Base-by-base conservation (phyloP, 139 green algal genomes). In the Chlamydomonas sp. region DNA sequence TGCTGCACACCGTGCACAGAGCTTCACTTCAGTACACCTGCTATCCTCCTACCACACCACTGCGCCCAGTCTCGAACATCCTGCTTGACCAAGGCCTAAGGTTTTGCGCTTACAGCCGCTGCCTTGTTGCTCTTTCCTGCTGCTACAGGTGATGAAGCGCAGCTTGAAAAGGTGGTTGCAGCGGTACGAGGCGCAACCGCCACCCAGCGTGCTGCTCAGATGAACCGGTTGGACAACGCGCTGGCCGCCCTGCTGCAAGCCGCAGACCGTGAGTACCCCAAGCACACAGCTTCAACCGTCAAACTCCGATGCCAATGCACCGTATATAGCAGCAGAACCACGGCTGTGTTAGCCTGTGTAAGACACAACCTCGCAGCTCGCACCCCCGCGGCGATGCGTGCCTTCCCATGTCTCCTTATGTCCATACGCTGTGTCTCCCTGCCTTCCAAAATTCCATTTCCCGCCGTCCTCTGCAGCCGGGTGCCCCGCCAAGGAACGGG, bases 151-250 rank as follows among this genome's bases (percentile, higher is more conserved):
- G 80, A 85, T 18, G 0, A 58, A 0, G 9, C 5, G 8, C 58
- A 62, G 58, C 68, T 85, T 7, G 59, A 18, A 2, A 8, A 67
- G 1, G 68, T 58, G 2, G 80, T 49, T 14, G 31, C 77, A 49
- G 83, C 74, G 3, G 83, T 80, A 1, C 62, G 63, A 0, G 58
- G 67, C 9, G 73, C 76, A 5, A 31, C 49, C 5, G 83, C 63
- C 58, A n/a, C 62, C 0, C 83, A 87, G 77, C 83, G 83, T 1
- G 83, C 77, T 49, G 83, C 83, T 0, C 83, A 88, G 57, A 81
- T 88, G 83, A 80, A 74, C 62, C 63, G 63, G 0, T 63, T 88
- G 3, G 83, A 88, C 77, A 84, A 79, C 9, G 85, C 85, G 1
- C 66, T 84, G 59, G 18, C 75, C 14, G 78, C 18, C 1, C 59